Evolutionary conservation across 345 rosid species (phyloP), one percentile per base, ranked within the genome.

Genomic region (Geranium brycei): DNA sequence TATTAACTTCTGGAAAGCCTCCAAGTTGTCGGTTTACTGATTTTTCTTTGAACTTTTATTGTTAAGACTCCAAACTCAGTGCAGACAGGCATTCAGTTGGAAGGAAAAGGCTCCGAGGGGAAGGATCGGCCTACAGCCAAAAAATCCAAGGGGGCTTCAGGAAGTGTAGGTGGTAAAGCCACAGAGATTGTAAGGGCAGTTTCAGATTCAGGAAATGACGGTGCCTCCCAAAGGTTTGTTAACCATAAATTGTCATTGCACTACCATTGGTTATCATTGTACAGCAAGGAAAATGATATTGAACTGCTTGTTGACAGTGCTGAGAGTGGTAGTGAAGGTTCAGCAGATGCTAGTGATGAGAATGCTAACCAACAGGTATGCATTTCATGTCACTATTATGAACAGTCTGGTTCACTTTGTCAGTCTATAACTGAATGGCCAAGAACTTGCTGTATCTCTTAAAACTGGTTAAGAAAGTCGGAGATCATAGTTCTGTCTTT

Each of bases 131-230:
- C 73, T 71, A 82, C 87, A 38, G 78, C 76, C 51, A 93, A 88
- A 72, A 93, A 84, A 67, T 51, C 88, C 60, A 88, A 83, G 77
- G 89, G 81, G 70, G 69, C 69, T 68, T 62, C 75, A 63, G 86
- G 80, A 51, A 66, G 66, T 63, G 57, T 53, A 38, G 47, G 66
- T 19, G 80, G 80, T 74, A 90, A 93, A 69, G 79, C 68, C 59
- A 85, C 69, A 62, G 96, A 85, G 73, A 70, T 65, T 68, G 91
- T 66, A 68, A 88, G 82, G 68, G 87, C 73, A 8, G 75, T 80
- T 64, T 90, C 99, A 18, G 95, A 87, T 71, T 93, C 96, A 38
- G 99, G 95, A 75, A 90, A 90, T 69, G 96, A 93, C 71, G 88
- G 76, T 61, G 82, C 72, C 57, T 83, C 97, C 69, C 97, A 85